Percentiles rank a stretch among this genome's conserved stretches.
Evolutionary conservation across 768 basidiomycete genomes (phyloP).

Genomic region (Mycena galericulata): DNA sequence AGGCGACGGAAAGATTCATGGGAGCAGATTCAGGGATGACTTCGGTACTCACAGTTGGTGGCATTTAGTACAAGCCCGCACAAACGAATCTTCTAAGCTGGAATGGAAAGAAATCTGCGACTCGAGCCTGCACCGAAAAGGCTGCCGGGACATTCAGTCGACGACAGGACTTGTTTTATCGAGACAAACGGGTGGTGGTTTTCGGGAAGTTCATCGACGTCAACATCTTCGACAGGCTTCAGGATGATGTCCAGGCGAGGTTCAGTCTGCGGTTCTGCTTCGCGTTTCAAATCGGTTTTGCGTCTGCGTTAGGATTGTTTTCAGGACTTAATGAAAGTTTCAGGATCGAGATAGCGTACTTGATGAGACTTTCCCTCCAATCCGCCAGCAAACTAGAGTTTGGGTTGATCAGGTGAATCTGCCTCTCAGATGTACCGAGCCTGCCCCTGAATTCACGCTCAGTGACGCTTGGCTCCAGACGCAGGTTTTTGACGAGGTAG

Average conservation of each 20-base stretch:
- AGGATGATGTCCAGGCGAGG: neutral
- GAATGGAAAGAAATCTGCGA: constrained; percentile 68
- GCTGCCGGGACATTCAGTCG: constrained; percentile 48
- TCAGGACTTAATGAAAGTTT: neutral
- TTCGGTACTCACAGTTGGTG: constrained; percentile 55
- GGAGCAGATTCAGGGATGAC: neutral
- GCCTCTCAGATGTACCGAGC: constrained; percentile 58
- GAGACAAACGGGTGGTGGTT: neutral
- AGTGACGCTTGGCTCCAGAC: constrained; percentile 52
- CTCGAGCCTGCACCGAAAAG: constrained; percentile 61
- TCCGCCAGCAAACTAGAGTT: constrained; percentile 50
- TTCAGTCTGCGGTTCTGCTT: neutral
- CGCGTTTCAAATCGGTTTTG: constrained; percentile 44
- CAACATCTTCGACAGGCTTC: too few species aligned
- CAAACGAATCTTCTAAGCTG: constrained; percentile 59
- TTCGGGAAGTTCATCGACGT: neutral
- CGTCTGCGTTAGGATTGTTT: constrained; percentile 37
- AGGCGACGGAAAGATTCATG: neutral
- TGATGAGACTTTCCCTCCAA: constrained; percentile 52
- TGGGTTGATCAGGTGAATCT: constrained; percentile 58
- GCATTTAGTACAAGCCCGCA: constrained; percentile 66
- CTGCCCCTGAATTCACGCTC: constrained; percentile 52
- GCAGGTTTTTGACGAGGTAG: constrained; percentile 64
- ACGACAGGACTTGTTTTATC: constrained; percentile 47
- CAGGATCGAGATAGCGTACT: constrained; percentile 45